phyloP scores from a whole-genome alignment of 192 early-diverging fungal species.

The Geosiphon pyriformis region DNA sequence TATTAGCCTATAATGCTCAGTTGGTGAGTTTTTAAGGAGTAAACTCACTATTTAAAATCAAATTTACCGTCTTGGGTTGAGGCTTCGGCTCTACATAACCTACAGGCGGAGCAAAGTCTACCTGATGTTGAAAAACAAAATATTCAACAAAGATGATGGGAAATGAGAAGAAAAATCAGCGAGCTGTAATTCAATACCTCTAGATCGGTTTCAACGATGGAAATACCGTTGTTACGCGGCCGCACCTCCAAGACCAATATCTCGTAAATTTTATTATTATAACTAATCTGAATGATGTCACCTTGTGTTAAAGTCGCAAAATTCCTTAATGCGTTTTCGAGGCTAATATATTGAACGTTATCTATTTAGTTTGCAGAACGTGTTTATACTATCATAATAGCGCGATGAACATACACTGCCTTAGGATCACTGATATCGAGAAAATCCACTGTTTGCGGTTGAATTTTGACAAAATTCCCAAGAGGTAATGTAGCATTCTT shows the following conservation, averaged over 20 bases:
- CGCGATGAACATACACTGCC: constrained; percentile 71
- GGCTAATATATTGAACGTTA: constrained; percentile 22
- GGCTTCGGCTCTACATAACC: constrained; percentile 88
- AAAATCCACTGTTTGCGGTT: constrained; percentile 95
- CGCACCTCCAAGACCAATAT: constrained; percentile 88
- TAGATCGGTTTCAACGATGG: constrained; percentile 95
- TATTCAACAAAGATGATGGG: background rate
- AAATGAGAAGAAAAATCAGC: background rate
- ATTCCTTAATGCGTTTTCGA: constrained; percentile 89
- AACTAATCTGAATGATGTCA: constrained; percentile 88
- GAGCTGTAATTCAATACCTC: constrained; percentile 50
- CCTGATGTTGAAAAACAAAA: constrained; percentile 27
- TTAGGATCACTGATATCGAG: constrained; percentile 94
- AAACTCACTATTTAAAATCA: background rate
- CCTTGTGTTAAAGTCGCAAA: constrained; percentile 89
- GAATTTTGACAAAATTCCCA: constrained; percentile 89
- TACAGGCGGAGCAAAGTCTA: constrained; percentile 94
- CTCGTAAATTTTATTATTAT: constrained; percentile 83
- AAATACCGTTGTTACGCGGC: constrained; percentile 73
- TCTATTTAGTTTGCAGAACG: no score
- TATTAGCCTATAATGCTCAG: constrained; percentile 30
- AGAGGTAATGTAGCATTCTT: constrained; percentile 73
- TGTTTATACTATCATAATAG: background rate
- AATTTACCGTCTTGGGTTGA: constrained; percentile 28
- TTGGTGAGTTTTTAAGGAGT: background rate